A percentile compares a stretch with the other conserved stretches of the same genome.
Evolutionary conservation across 495 filamentous ascomycete genomes (phyloP).

Genomic region (Cercophora newfieldiana): DNA sequence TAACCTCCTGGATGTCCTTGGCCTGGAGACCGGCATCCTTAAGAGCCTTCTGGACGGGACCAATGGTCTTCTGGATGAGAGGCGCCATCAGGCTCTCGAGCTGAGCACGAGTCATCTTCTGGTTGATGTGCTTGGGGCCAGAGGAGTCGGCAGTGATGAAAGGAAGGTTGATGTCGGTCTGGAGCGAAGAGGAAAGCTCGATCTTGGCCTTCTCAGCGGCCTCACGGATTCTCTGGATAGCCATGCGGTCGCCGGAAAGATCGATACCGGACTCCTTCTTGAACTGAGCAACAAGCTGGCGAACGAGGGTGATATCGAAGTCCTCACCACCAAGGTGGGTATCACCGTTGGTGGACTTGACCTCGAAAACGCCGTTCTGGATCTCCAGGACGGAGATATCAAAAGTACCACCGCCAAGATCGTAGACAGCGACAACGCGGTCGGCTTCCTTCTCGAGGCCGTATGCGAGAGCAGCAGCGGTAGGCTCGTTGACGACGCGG

Average conservation of each 20-base stretch:
- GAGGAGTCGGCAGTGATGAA: conserved; percentile 97
- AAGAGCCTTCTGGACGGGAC: conserved; percentile 94
- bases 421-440: conserved; percentile 91
- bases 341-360: conserved; percentile 98
- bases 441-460: conserved; percentile 93
- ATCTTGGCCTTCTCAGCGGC: conserved; percentile 99
- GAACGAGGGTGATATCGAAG: conserved; percentile 95
- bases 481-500: conserved; percentile 96
- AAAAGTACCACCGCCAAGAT: conserved; percentile 98
- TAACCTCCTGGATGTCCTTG: conserved; percentile 97
- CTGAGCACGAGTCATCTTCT: conserved; percentile 88
- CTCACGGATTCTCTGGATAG: conserved; percentile 98
- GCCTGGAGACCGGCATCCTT: conserved; percentile 95
- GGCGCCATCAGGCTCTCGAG: conserved; percentile 93
- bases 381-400: conserved; percentile 98
- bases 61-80: conserved; percentile 79
- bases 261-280: conserved; percentile 95
- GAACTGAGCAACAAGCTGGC: conserved; percentile 91
- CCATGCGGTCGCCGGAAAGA: conserved; percentile 92
- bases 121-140: conserved; percentile 97
- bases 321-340: conserved; percentile 98
- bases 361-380: conserved; percentile 96
- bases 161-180: conserved; percentile 98
- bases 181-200: conserved; percentile 91
- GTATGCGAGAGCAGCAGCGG: conserved; percentile 91